Percentiles rank a stretch among this genome's conserved stretches.
phyloP scores from a whole-genome alignment of 2,329 filamentous ascomycete genomes.

The Aspergillus costaricaensis region DNA sequence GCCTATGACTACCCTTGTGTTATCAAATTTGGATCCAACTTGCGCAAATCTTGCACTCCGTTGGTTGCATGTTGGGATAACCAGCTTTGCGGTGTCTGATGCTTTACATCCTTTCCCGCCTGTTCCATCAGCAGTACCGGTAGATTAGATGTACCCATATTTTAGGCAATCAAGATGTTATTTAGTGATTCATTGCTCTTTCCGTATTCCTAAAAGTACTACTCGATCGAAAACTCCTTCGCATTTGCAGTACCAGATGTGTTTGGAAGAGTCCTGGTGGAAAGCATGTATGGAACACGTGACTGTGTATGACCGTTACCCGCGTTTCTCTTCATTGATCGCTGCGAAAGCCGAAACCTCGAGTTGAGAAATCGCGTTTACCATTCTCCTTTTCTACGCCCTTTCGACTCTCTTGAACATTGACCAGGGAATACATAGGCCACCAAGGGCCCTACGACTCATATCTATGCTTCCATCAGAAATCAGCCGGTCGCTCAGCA shows the following conservation, averaged over 20 bases:
- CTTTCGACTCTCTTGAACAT: not conserved
- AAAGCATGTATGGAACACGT: not conserved
- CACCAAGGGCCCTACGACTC: not conserved
- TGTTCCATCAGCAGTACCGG: constrained; percentile 26
- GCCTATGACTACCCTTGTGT: not conserved
- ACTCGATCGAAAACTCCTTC: no score
- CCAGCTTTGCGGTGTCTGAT: constrained; percentile 18
- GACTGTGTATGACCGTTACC: not conserved
- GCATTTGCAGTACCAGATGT: no score
- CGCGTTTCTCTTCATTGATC: not conserved
- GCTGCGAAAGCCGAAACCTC: not conserved
- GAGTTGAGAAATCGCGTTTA: not conserved
- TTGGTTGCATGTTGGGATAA: constrained; percentile 19
- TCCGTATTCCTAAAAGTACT: not conserved
- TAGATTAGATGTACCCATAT: constrained; percentile 42
- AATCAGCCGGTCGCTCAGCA: constrained; percentile 37
- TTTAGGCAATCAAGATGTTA: constrained; percentile 18
- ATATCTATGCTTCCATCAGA: constrained; percentile 35
- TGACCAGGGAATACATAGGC: not conserved
- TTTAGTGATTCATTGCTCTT: not conserved
- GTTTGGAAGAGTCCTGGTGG: no score
- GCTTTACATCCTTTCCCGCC: constrained; percentile 15
- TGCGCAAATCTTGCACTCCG: constrained; percentile 8
- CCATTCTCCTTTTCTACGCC: not conserved
- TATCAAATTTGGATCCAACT: not conserved